Percentiles rank a stretch among this genome's conserved stretches.
These are phyloP conservation scores for Pinus albicaulis DNA, from an alignment of 75 land plant species.

Conservation along the genomic window DNA sequence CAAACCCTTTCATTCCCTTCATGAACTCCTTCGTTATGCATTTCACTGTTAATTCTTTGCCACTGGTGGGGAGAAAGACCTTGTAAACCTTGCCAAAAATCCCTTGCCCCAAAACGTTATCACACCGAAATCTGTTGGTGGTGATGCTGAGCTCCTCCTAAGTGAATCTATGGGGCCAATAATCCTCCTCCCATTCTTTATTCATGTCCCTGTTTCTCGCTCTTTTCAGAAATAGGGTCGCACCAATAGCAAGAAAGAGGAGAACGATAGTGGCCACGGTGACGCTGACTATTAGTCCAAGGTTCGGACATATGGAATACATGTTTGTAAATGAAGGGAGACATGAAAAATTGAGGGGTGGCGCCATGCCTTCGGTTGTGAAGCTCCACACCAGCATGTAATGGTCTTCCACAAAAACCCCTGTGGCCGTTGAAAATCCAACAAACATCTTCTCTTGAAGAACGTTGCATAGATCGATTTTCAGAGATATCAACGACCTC, in stretches of 20 bases:
- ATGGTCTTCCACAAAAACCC: conserved; percentile 27
- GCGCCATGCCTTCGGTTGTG: conserved; percentile 22
- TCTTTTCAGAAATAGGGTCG: too few species aligned
- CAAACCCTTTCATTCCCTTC: too few species aligned
- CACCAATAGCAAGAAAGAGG: too few species aligned
- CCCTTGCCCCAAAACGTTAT: conserved; percentile 33
- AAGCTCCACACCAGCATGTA: conserved; percentile 72
- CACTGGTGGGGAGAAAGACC: not conserved
- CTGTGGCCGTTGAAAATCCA: conserved; percentile 60
- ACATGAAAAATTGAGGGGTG: conserved; percentile 21
- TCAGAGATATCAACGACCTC: conserved; percentile 22
- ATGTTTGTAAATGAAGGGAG: conserved; percentile 33
- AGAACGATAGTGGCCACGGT: too few species aligned
- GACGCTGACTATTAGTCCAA: too few species aligned
- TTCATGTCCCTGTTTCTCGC: not conserved
- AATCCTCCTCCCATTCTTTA: conserved; percentile 14
- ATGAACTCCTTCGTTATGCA: too few species aligned
- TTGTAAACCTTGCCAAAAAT: conserved; percentile 50
- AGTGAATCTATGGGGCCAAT: conserved; percentile 4
- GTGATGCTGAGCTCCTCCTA: conserved; percentile 28
- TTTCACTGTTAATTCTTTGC: too few species aligned
- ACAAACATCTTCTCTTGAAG: conserved; percentile 39
- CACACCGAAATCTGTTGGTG: conserved; percentile 11
- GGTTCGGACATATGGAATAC: too few species aligned
- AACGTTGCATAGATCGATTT: conserved; percentile 30